Evolutionary conservation across 345 rosid genomes (phyloP).

Genomic region (Eucalyptus viminalis): DNA sequence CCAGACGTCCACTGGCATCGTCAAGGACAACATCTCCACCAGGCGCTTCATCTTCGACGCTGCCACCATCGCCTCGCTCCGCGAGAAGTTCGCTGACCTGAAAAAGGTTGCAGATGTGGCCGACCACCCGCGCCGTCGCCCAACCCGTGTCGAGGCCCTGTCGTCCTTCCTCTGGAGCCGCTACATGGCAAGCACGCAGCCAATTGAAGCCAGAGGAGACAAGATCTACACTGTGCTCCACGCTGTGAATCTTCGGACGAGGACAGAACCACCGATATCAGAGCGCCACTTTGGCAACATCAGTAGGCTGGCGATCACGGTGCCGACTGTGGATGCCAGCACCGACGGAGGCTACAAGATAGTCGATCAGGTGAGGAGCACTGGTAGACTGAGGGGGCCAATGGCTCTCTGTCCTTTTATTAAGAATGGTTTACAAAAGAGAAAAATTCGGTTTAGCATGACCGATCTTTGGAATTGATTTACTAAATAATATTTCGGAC

Average conservation of each 20-base stretch:
- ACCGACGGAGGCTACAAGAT: background rate
- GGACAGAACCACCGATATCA: conserved; percentile 2
- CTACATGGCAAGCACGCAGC: conserved; percentile 1
- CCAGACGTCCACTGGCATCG: background rate
- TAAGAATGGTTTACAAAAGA: background rate
- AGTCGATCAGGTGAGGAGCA: background rate
- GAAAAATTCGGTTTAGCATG: background rate
- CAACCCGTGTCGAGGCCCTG: background rate
- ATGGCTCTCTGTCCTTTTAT: background rate
- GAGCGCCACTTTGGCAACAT: conserved; percentile 4
- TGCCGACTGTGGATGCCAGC: background rate
- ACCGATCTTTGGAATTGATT: background rate
- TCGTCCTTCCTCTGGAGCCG: conserved; percentile 5
- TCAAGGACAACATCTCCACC: conserved; percentile 13
- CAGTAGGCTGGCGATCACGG: background rate
- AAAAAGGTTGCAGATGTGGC: background rate
- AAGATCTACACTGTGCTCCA: background rate
- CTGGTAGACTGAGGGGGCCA: background rate
- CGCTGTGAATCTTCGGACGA: conserved; percentile 1
- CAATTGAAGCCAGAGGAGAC: background rate
- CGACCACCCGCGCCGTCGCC: background rate
- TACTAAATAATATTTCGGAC: background rate
- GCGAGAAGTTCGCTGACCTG: background rate
- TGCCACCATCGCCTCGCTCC: conserved; percentile 5
- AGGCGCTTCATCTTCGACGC: conserved; percentile 26